phyloP scores from a whole-genome alignment of 768 basidiomycete genomes.

The Mrakia hoshinonis region DNA sequence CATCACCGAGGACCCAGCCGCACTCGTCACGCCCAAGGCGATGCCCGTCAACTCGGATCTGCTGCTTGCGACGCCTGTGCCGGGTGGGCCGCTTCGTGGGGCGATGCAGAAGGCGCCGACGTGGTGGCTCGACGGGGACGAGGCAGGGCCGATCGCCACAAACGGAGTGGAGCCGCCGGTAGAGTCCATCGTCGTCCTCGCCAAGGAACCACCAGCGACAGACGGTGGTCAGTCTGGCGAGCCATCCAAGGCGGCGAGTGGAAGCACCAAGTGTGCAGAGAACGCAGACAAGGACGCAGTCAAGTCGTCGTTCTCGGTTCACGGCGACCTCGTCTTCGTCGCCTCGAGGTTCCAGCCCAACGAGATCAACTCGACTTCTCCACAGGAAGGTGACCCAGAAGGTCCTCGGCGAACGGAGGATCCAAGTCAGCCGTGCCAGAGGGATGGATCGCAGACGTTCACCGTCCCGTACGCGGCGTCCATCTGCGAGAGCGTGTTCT shows the following conservation, averaged over 20 bases:
- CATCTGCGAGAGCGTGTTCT: constrained; percentile 13
- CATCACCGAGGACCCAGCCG: constrained; percentile 2
- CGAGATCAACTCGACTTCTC: not conserved
- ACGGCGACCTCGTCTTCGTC: constrained; percentile 15
- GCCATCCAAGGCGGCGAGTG: not conserved
- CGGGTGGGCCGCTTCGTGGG: not conserved
- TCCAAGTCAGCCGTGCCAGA: not conserved
- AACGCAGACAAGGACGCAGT: not conserved
- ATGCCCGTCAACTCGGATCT: not conserved
- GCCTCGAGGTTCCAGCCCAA: not conserved
- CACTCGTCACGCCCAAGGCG: not conserved
- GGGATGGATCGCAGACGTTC: not conserved
- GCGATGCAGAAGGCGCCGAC: constrained; percentile 14
- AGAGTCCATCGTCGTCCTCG: constrained; percentile 6
- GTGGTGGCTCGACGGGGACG: constrained; percentile 17
- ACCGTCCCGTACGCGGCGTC: constrained; percentile 11
- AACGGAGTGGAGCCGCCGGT: not conserved
- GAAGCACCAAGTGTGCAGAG: not conserved
- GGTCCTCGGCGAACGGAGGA: not conserved
- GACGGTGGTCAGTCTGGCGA: not conserved
- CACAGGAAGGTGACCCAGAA: not conserved
- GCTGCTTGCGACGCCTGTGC: not conserved
- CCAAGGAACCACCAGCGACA: not conserved
- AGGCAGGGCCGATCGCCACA: not conserved
- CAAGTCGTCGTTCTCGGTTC: not conserved